Percentiles rank a stretch among this genome's conserved stretches.
These are phyloP conservation scores for Incumbomyces delicatus DNA, from an alignment of 2,329 filamentous ascomycete genomes.

Conservation along the genomic window DNA sequence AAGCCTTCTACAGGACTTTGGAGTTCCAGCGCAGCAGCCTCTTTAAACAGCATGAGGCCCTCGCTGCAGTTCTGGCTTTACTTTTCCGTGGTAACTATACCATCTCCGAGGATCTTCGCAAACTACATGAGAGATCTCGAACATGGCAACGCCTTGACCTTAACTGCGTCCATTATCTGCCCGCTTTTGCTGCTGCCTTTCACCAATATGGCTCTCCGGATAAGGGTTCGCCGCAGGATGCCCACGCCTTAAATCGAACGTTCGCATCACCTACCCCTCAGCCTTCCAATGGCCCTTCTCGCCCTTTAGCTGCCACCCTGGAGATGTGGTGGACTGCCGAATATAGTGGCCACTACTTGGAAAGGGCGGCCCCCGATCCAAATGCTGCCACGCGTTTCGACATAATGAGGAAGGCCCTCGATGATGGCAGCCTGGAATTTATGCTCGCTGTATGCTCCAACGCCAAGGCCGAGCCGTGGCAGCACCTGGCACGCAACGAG, in stretches of 20 bases:
- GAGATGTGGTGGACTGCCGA: conserved; percentile 83
- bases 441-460: conserved; percentile 76
- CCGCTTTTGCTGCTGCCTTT: conserved; percentile 66
- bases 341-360: conserved; percentile 81
- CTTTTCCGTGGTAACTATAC: conserved; percentile 68
- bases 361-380: conserved; percentile 55
- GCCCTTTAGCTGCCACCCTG: conserved; percentile 68
- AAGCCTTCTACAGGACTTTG: conserved; percentile 65
- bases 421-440: conserved; percentile 88
- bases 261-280: conserved; percentile 35
- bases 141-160: conserved; percentile 66
- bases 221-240: conserved; percentile 46
- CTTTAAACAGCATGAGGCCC: conserved; percentile 77
- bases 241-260: conserved; percentile 58
- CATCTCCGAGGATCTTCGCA: conserved; percentile 60
- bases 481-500: conserved; percentile 73
- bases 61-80: conserved; percentile 70
- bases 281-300: conserved; percentile 34
- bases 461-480: conserved; percentile 71
- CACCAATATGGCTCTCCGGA: conserved; percentile 59
- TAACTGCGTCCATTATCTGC: conserved; percentile 68
- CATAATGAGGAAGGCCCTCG: conserved; percentile 64
- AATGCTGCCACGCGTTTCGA: conserved; percentile 52
- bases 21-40: conserved; percentile 73
- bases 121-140: conserved; percentile 54